Conservation (phyloP, 2,329 filamentous ascomycete genomes). For the Epichloe sylvatica region DNA sequence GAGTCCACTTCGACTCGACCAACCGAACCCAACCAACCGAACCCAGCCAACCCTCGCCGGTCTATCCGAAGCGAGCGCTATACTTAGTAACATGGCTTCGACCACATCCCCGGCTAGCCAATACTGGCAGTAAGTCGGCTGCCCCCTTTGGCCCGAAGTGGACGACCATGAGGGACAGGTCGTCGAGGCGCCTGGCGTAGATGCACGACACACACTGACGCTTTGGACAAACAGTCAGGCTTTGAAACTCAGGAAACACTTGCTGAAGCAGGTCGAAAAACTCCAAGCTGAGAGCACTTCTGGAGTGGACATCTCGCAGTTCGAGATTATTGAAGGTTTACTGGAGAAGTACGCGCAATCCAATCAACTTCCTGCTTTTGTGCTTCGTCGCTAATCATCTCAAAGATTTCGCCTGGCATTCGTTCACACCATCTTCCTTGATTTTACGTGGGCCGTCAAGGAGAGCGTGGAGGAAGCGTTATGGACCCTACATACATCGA, state of each 20-base stretch:
- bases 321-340: conserved; percentile 29
- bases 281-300: conserved; percentile 23
- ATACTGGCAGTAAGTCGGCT: conserved; percentile 25
- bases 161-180: neutral
- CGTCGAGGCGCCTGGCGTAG: neutral
- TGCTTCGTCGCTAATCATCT: neutral
- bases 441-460: conserved; percentile 51
- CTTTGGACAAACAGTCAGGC: conserved; percentile 21
- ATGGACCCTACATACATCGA: conserved; percentile 64
- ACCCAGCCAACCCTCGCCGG: neutral
- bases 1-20: neutral
- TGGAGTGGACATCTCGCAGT: conserved; percentile 26
- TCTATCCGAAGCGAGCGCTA: conserved; percentile 3
- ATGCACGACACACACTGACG: conserved; percentile 5
- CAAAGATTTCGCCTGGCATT: conserved; percentile 50
- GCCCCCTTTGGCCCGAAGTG: neutral
- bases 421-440: conserved; percentile 56
- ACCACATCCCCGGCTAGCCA: conserved; percentile 19
- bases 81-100: conserved; percentile 4
- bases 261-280: conserved; percentile 30
- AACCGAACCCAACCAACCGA: neutral
- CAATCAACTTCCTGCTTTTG: neutral
- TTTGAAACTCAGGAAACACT: conserved; percentile 28
- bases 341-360: conserved; percentile 24
- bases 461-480: conserved; percentile 55